Evolutionary conservation across 164 flowering plant species (phyloP).

Genomic region (Euptelea pleiosperma): DNA sequence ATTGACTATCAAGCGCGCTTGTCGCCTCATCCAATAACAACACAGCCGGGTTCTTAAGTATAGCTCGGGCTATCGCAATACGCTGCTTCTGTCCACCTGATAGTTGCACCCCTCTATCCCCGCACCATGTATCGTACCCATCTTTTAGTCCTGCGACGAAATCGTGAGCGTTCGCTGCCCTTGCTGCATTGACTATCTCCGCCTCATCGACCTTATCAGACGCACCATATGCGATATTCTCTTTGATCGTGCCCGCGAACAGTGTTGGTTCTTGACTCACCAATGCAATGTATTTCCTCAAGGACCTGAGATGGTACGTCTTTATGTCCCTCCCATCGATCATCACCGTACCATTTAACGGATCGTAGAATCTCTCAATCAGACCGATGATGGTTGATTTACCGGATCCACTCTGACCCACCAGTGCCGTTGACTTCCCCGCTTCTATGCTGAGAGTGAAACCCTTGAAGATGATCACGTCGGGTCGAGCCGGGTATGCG

Average conservation of each 20-base stretch:
- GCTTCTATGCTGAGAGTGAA: slow-evolving; percentile 35
- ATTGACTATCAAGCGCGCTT: slow-evolving; percentile 39
- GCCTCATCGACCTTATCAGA: slow-evolving; percentile 21
- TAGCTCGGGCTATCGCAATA: slow-evolving; percentile 46
- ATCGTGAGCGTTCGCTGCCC: slow-evolving; percentile 41
- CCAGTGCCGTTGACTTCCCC: slow-evolving; percentile 47
- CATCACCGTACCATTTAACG: slow-evolving; percentile 28
- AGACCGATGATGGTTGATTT: slow-evolving; percentile 45
- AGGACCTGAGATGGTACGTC: slow-evolving; percentile 28
- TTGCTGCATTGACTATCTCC: slow-evolving; percentile 35
- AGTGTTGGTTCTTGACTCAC: slow-evolving; percentile 47
- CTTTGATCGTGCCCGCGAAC: slow-evolving; percentile 37
- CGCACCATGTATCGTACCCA: slow-evolving; percentile 44
- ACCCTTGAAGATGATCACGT: slow-evolving; percentile 31
- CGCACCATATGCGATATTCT: slow-evolving; percentile 40
- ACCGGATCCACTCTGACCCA: slow-evolving; percentile 51
- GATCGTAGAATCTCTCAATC: slow-evolving; percentile 46
- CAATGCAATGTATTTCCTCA: slow-evolving; percentile 39
- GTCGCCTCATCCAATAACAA: slow-evolving; percentile 42
- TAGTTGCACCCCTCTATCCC: slow-evolving; percentile 43
- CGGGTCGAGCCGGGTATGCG: slow-evolving; percentile 45
- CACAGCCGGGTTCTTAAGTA: slow-evolving; percentile 33
- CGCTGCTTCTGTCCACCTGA: slow-evolving; percentile 51
- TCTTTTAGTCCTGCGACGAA: slow-evolving; percentile 38
- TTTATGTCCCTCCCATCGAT: slow-evolving; percentile 38